phyloP scores from a whole-genome alignment of 345 rosid genomes.

The Nephelium lappaceum region DNA sequence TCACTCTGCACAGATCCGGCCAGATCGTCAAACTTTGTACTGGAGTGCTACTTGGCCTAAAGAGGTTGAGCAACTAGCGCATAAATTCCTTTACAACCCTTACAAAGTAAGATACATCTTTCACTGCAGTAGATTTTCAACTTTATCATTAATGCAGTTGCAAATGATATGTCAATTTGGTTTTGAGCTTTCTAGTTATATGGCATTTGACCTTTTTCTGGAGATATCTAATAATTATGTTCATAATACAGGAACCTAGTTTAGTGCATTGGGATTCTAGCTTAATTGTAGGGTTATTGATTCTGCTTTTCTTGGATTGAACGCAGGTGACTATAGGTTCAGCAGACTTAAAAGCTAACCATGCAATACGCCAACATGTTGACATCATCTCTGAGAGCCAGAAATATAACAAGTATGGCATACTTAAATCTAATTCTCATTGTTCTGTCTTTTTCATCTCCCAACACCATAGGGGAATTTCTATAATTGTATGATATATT shows the following conservation, averaged over 20 bases:
- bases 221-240: constrained; percentile 1
- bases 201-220: constrained; percentile 7
- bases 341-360: constrained; percentile 91
- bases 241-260: background rate
- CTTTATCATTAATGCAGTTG: constrained; percentile 6
- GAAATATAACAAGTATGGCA: constrained; percentile 86
- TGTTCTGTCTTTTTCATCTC: background rate
- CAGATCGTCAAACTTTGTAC: constrained; percentile 96
- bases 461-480: background rate
- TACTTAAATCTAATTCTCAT: background rate
- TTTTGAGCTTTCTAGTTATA: constrained; percentile 5
- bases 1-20: constrained; percentile 68
- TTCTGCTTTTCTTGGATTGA: constrained; percentile 11
- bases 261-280: background rate
- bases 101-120: constrained; percentile 71
- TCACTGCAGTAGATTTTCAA: constrained; percentile 10
- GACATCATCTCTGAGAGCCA: constrained; percentile 91
- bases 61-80: constrained; percentile 92
- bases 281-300: constrained; percentile 8
- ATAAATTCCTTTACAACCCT: constrained; percentile 88
- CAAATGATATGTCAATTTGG: background rate
- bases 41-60: constrained; percentile 99
- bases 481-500: background rate
- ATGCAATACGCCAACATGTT: constrained; percentile 87
- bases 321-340: constrained; percentile 92